Evolutionary conservation across 2,329 filamentous ascomycete genomes (phyloP), one percentile per base, ranked within the genome.

Genomic region (Alternaria solani): DNA sequence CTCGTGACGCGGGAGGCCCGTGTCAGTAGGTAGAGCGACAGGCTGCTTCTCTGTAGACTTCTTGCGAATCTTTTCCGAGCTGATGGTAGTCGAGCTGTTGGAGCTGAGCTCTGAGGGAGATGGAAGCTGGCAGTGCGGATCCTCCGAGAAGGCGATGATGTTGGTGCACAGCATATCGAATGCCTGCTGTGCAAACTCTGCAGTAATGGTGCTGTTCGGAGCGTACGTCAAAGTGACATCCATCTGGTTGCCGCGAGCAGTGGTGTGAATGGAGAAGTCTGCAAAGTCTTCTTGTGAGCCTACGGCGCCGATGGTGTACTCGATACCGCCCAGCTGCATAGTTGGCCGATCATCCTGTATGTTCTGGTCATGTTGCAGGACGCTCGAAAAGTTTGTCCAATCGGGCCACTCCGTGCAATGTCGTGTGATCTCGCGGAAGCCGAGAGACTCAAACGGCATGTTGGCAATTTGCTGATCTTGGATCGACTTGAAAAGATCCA

Each of bases 161-260:
- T 71, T 75, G 8, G 61, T 52, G 56, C 74, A 75, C 2, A 78
- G 68, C 62, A 71, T 69, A 14, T 76, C 72, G 42, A 76, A 74
- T 52, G 85, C 81, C 72, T 86, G 84, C 63, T 83, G 82, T 5
- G 72, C 74, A 63, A 85, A 86, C 42, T 81, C 84, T 11, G 81
- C 80, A 51, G 84, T 82, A 67, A 87, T 81, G 38, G 84, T 85
- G 66, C 67, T 73, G 51, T 75, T 75, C 6, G 72, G 73, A n/a
- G 71, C 70, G 46, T 74, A 76, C 2, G 73, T 74, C 42, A 77
- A 63, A 3, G 57, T 59, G 23, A 75, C 62, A 47, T 76, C 74
- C 44, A 77, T 64, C n/a, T 71, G 59, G 9, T 68, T 66, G 28
- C 63, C 58, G 8, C 63, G 64, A 0, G 72, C 68, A 3, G 69